Evolutionary conservation across 768 basidiomycete species (phyloP).

Genomic region (Cystofilobasidium capitatum): DNA sequence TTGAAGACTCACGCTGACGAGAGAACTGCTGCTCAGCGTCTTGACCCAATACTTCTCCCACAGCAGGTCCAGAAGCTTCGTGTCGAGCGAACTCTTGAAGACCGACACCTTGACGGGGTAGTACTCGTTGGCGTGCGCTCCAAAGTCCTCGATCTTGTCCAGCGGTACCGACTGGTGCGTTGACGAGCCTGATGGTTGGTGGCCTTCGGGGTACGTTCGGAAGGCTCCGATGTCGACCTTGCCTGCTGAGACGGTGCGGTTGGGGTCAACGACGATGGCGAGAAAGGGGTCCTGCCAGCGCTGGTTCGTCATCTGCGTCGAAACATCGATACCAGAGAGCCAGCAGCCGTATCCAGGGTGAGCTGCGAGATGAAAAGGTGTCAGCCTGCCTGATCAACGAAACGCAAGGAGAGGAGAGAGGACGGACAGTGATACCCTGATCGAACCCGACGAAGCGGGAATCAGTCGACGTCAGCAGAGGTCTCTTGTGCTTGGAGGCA

Average conservation of each 20-base stretch:
- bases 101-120: constrained; percentile 89
- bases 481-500: too few relatives aligned
- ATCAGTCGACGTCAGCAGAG: background rate
- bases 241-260: constrained; percentile 94
- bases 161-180: constrained; percentile 96
- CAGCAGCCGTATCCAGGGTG: constrained; percentile 99
- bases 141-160: constrained; percentile 97
- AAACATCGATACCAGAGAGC: constrained; percentile 97
- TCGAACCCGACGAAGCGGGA: background rate
- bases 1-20: constrained; percentile 61
- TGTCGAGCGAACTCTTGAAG: constrained; percentile 85
- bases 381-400: background rate
- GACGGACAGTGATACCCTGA: constrained; percentile 58
- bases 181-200: constrained; percentile 67
- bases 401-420: background rate
- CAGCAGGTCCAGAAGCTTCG: constrained; percentile 71
- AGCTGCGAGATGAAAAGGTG: constrained; percentile 33
- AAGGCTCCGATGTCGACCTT: constrained; percentile 99
- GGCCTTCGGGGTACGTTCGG: constrained; percentile 90
- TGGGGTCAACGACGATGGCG: constrained; percentile 95
- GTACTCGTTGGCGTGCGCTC: constrained; percentile 93
- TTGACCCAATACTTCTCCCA: constrained; percentile 99
- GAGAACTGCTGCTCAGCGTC: constrained; percentile 81
- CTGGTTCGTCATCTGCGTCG: constrained; percentile 91
- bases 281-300: constrained; percentile 93